Percentiles rank a stretch among this genome's conserved stretches.
Evolutionary conservation across 2,329 filamentous ascomycete genomes (phyloP).

Genomic region (Xylariaceae sp.): DNA sequence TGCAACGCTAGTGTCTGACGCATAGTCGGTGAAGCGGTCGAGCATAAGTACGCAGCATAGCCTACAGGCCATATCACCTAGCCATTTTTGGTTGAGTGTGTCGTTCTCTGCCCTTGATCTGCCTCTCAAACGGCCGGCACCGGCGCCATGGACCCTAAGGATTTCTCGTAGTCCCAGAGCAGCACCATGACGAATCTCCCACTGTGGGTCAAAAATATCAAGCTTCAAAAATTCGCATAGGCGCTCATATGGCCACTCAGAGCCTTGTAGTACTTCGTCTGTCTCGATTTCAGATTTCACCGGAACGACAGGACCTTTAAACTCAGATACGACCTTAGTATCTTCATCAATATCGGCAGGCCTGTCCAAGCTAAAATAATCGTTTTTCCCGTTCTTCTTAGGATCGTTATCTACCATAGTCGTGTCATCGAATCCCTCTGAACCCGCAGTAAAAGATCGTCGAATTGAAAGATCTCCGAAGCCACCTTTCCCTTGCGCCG

Average conservation of each 20-base stretch:
- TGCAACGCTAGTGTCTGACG: slow-evolving; percentile 94
- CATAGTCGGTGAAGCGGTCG: slow-evolving; percentile 96
- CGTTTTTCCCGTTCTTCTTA: slow-evolving; percentile 69
- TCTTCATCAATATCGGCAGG: slow-evolving; percentile 82
- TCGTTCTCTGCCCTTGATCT: slow-evolving; percentile 79
- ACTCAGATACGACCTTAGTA: slow-evolving; percentile 90
- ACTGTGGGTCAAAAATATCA: slow-evolving; percentile 89
- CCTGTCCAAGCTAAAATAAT: slow-evolving; percentile 91
- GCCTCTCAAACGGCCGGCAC: slow-evolving; percentile 78
- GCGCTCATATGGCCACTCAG: slow-evolving; percentile 92
- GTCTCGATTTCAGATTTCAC: slow-evolving; percentile 87
- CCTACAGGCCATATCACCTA: slow-evolving; percentile 93
- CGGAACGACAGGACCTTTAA: slow-evolving; percentile 81
- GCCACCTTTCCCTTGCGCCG: slow-evolving; percentile 82
- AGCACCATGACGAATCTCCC: slow-evolving; percentile 96
- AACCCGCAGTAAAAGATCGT: slow-evolving; percentile 64
- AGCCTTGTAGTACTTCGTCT: slow-evolving; percentile 76
- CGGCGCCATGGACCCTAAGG: slow-evolving; percentile 85
- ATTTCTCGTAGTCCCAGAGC: slow-evolving; percentile 94
- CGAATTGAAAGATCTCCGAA: slow-evolving; percentile 85
- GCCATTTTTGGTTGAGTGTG: slow-evolving; percentile 78
- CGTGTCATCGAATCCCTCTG: slow-evolving; percentile 68
- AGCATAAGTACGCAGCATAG: slow-evolving; percentile 96
- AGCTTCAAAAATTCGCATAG: slow-evolving; percentile 93
- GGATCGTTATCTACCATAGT: slow-evolving; percentile 57